Evolutionary conservation across 2,329 filamentous ascomycete genomes (phyloP).

Genomic region (Cercospora canescens): DNA sequence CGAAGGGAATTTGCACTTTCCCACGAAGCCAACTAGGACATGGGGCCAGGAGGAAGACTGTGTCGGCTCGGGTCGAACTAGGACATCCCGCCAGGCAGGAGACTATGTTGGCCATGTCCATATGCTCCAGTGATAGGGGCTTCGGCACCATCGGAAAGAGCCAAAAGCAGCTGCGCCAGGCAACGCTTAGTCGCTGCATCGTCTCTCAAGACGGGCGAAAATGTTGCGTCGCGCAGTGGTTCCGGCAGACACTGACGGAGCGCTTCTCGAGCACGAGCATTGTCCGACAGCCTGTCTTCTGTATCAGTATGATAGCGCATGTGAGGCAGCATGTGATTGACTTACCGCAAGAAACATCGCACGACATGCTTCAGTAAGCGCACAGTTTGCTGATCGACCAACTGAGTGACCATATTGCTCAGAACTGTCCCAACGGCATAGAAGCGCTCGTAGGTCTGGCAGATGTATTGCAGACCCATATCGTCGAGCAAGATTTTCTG

Average conservation of each 20-base stretch:
- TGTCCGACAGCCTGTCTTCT: conserved; percentile 76
- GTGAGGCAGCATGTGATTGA: conserved; percentile 16
- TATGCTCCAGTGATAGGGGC: conserved; percentile 7
- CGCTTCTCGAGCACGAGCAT: conserved; percentile 91
- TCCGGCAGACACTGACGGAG: conserved; percentile 94
- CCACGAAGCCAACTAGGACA: neutral
- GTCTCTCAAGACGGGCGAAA: conserved; percentile 92
- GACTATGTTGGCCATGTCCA: conserved; percentile 7
- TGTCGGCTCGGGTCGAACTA: neutral
- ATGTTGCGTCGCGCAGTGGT: conserved; percentile 96
- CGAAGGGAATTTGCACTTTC: neutral
- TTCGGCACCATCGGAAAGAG: conserved; percentile 70
- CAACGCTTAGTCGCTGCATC: conserved; percentile 97
- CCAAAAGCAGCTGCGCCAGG: conserved; percentile 94
- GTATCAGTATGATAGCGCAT: conserved; percentile 3
- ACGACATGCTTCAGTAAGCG: conserved; percentile 96
- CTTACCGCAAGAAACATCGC: conserved; percentile 89
- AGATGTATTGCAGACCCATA: conserved; percentile 95
- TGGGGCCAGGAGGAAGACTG: neutral
- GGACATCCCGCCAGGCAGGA: conserved; percentile 2
- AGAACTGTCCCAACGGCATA: conserved; percentile 97
- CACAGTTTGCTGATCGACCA: conserved; percentile 97
- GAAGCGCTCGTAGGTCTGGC: conserved; percentile 96
- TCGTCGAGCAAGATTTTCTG: conserved; percentile 98
- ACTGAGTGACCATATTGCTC: conserved; percentile 97